Conservation (phyloP, 2,329 filamentous ascomycete genomes). For the Coniochaeta sp. region DNA sequence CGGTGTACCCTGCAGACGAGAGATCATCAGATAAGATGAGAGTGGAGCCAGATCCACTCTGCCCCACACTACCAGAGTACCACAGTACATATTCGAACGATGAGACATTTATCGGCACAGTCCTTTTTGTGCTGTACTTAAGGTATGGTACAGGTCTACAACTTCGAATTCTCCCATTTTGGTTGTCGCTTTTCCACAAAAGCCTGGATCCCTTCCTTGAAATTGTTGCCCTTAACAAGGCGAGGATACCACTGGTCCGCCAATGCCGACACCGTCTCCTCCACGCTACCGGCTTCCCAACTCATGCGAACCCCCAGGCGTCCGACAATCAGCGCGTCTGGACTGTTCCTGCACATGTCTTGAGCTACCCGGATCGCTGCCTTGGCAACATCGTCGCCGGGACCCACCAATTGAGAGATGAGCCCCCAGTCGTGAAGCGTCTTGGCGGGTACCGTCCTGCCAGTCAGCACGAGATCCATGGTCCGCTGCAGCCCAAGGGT, state of each 20-base stretch:
- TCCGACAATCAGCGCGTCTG: constrained; percentile 66
- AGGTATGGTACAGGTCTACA: neutral
- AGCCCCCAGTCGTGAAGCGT: constrained; percentile 60
- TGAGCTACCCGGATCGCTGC: constrained; percentile 54
- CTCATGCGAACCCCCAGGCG: constrained; percentile 62
- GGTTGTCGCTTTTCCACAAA: constrained; percentile 18
- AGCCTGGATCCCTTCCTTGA: constrained; percentile 18
- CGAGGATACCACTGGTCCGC: constrained; percentile 15
- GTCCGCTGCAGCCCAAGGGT: constrained; percentile 63
- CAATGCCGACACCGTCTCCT: constrained; percentile 13
- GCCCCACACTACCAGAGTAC: no score
- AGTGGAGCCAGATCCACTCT: neutral
- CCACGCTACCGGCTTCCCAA: constrained; percentile 48
- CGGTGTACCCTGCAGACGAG: no score
- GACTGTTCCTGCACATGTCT: constrained; percentile 58
- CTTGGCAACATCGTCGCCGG: constrained; percentile 36
- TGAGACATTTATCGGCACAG: neutral
- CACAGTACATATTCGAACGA: no score
- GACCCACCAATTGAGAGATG: constrained; percentile 53
- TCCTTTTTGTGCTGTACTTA: neutral
- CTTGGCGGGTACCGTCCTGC: constrained; percentile 47
- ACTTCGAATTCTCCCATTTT: constrained; percentile 15
- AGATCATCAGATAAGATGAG: neutral
- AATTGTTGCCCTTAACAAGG: constrained; percentile 16
- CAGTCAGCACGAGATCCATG: constrained; percentile 64